Base-by-base conservation (phyloP, 2,329 filamentous ascomycete genomes). In the Neodidymelliopsis sp. region DNA sequence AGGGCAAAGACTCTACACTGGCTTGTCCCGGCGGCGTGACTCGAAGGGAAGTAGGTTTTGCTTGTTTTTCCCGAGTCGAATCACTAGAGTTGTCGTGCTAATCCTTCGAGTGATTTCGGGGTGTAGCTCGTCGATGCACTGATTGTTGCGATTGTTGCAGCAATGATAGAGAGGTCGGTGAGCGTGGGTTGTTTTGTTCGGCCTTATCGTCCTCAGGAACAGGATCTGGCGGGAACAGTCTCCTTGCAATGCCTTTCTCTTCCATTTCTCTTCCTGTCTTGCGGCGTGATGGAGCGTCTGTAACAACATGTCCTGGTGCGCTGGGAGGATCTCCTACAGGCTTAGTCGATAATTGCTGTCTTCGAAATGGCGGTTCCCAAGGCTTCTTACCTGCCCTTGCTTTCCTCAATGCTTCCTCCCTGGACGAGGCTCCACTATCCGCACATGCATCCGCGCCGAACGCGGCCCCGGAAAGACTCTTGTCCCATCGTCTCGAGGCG, bases 351-450 rank as follows among this genome's bases (percentile, higher is more conserved):
- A 20, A 20, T 27, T 40, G 40, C n/a, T 35, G 33, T 23, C 15
- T 56, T 1, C 54, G 59, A 45, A 69, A 67, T 3, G 62, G 65
- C 19, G 60, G 57, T 22, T 66, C 58, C 63, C 62, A 69, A 7
- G 65, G 66, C 27, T 63, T 67, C 40, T 55, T 54, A 29, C 36
- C 47, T 15, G 19, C 18, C 1, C 10, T 37, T 18, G 22, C 49
- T 49, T 6, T 12, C 37, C 20, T 41, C 23, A 51, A 4, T 16
- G 24, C 13, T 27, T 29, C 36, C 20, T 41, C 18, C 11, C 24
- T 35, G 19, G 42, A 29, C 27, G 25, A 35, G 49, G 33, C 25
- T 47, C 44, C 22, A 31, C 53, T 40, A 36, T 55, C 44, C 41
- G 57, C 41, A 52, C 48, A 50, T 19, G 51, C 41, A 30, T 40